Base-by-base conservation (phyloP, 2,329 filamentous ascomycete species). In the Zelopaecilomyces penicillatus region DNA sequence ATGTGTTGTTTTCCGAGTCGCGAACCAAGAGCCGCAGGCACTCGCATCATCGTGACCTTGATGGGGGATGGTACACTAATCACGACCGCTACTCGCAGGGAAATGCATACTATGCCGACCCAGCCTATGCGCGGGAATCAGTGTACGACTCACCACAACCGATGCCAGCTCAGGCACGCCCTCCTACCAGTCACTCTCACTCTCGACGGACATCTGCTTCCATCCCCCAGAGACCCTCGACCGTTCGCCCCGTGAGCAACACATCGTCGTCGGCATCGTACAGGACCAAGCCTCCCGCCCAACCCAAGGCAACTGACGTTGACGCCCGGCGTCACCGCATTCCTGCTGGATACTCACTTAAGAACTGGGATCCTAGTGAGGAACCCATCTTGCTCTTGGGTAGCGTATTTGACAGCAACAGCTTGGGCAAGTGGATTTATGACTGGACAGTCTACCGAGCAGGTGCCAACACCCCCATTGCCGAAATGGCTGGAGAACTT, bases 381-480 rank as follows among this genome's bases (percentile, higher is more conserved):
- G 82, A 89, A 55, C 93, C 93, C 42, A 96, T 98, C 62, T 83
- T 96, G 61, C 78, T 98, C 28, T 76, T 97, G 26, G 93, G 93
- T 41, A 95, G 87, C 61, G 93, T 97, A 45, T 97, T 97, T 60
- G 93, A 97, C 62, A 87, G 91, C 60, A 96, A 97, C 75, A 95
- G 88, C 28, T 76, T 98, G 30, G 93, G 93, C 59, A 96, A 96
- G 69, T 98, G 93, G 93, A 94, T 98, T 60, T 98, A 95, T 67
- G 93, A 97, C 74, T 98, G 93, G 93, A 96, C 93, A 12, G 87
- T 96, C 52, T 95, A 87, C 70, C 83, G 85, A 63, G 83, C 94
- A 54, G 87, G 87, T 33, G 79, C 88, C 10, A 78, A 79, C 35
- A 88, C 85, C 8, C 87, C 89, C 41, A 87, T 96, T 59, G 80